Conservation (phyloP, 768 basidiomycete species). For the Candolleomyces efflorescens region DNA sequence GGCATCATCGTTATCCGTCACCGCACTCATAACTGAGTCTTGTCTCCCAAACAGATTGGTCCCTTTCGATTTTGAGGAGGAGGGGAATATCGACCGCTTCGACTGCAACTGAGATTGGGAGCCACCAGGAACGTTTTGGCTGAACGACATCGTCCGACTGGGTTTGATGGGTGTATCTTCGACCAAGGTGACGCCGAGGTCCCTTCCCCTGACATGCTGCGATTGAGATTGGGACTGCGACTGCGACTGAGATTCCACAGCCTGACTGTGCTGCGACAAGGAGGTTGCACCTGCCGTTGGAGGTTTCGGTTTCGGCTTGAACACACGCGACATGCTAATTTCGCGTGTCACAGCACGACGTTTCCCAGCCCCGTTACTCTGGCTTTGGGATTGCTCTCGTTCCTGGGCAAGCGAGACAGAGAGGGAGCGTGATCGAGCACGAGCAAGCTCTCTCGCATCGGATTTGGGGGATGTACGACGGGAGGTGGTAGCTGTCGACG, state of each 20-base stretch:
- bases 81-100: no score
- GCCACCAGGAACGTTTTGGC: not conserved
- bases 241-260: not conserved
- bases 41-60: not conserved
- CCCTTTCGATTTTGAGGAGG: no score
- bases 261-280: not conserved
- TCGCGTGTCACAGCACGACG: conserved; percentile 62
- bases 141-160: conserved; percentile 17
- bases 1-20: conserved; percentile 14
- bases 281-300: not conserved
- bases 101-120: not conserved
- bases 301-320: conserved; percentile 33
- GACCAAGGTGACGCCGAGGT: conserved; percentile 10
- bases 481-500: conserved; percentile 25
- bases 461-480: conserved; percentile 23
- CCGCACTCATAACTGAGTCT: conserved; percentile 2
- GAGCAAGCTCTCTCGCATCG: conserved; percentile 20
- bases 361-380: conserved; percentile 31
- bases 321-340: conserved; percentile 72
- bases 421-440: conserved; percentile 54
- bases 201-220: not conserved
- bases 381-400: conserved; percentile 36
- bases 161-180: conserved; percentile 18
- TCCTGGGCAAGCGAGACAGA: conserved; percentile 72
- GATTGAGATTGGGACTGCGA: not conserved